Conservation (phyloP, 495 filamentous ascomycete genomes). For the Aspergillus bridgeri region DNA sequence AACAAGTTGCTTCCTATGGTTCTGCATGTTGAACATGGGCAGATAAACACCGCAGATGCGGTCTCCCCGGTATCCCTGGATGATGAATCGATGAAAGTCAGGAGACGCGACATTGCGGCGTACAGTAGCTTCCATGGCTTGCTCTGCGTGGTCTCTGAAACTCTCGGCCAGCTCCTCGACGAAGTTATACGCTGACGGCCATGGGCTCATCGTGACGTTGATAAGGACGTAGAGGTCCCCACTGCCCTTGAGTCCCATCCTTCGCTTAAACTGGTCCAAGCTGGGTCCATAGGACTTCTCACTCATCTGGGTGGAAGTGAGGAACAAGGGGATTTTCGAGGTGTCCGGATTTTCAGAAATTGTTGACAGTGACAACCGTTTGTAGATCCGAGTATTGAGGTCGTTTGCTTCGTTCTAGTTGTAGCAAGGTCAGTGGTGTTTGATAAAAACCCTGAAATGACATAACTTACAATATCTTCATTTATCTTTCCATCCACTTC, state of each 20-base stretch:
- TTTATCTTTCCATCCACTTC: background rate
- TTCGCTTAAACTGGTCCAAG: background rate
- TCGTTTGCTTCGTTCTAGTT: background rate
- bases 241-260: background rate
- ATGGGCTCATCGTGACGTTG: constrained; percentile 3
- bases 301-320: background rate
- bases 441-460: no score
- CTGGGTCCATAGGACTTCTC: background rate
- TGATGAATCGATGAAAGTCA: background rate
- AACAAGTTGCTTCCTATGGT: background rate
- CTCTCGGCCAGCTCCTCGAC: background rate
- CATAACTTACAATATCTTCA: background rate
- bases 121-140: background rate
- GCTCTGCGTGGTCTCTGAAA: background rate
- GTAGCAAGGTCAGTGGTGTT: no score
- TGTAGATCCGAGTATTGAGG: background rate
- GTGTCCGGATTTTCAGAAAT: background rate
- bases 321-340: background rate
- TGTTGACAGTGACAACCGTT: background rate
- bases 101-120: background rate
- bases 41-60: background rate
- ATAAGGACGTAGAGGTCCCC: background rate
- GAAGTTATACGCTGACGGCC: background rate
- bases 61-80: background rate
- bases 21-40: constrained; percentile 2